These are phyloP conservation scores for Botrytis paeoniae DNA, from an alignment of 2,329 filamentous ascomycete species.

Conservation along the genomic window DNA sequence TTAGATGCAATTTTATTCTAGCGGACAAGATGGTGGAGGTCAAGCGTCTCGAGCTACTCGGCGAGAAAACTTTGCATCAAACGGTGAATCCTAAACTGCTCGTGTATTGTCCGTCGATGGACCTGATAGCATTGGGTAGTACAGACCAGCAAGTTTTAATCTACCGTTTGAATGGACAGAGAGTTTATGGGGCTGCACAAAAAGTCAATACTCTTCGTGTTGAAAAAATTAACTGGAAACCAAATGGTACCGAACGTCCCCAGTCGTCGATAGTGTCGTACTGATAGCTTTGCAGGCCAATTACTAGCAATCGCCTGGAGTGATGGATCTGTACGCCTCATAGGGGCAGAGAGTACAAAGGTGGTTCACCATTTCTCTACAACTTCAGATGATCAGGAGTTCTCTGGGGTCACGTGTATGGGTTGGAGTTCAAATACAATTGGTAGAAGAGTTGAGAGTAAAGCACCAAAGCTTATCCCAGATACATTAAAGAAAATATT, in stretches of 20 bases:
- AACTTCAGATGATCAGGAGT: conserved; percentile 29
- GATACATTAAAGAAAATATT: conserved; percentile 30
- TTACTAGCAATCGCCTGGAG: conserved; percentile 81
- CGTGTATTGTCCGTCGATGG: conserved; percentile 78
- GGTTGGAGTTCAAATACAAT: conserved; percentile 38
- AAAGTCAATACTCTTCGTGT: conserved; percentile 39
- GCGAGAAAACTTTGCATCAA: conserved; percentile 56
- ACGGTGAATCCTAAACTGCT: conserved; percentile 57
- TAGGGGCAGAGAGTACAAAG: conserved; percentile 79
- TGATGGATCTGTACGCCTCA: conserved; percentile 72
- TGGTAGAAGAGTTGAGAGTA: conserved; percentile 25
- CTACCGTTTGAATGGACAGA: conserved; percentile 74
- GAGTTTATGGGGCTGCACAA: conserved; percentile 52
- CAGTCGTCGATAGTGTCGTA: not conserved
- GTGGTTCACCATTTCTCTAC: conserved; percentile 66
- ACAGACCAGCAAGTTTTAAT: conserved; percentile 68
- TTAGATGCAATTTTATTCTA: not conserved
- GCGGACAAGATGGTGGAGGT: conserved; percentile 25
- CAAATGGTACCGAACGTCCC: conserved; percentile 34
- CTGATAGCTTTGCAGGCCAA: conserved; percentile 47
- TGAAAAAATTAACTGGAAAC: conserved; percentile 40
- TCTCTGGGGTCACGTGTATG: conserved; percentile 46
- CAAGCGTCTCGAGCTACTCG: conserved; percentile 43
- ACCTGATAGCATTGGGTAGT: conserved; percentile 74
- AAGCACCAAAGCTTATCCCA: conserved; percentile 12